These are phyloP conservation scores for Aureobasidium lini DNA, from an alignment of 2,329 filamentous ascomycete genomes.

Conservation along the genomic window DNA sequence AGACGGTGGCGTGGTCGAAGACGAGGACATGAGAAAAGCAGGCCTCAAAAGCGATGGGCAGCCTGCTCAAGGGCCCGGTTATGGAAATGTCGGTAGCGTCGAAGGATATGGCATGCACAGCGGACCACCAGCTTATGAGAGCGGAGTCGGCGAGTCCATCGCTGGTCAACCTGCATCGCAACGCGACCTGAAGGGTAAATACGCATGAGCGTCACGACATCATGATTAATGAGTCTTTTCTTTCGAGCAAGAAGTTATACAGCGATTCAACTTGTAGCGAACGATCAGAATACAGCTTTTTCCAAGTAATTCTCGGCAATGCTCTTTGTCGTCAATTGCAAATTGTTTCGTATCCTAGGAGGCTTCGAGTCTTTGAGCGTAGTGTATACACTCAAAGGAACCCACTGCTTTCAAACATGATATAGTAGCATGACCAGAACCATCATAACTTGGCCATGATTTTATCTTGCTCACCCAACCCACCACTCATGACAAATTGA, in stretches of 20 bases:
- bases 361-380: no score
- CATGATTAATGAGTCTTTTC: background rate
- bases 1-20: slow-evolving; percentile 42
- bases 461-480: slow-evolving; percentile 29
- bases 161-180: slow-evolving; percentile 14
- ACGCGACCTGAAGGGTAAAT: background rate
- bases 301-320: no score
- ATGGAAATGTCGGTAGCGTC: background rate
- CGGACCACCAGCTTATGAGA: slow-evolving; percentile 1
- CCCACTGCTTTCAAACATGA: no score
- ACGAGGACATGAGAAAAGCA: slow-evolving; percentile 29
- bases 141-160: slow-evolving; percentile 9
- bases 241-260: background rate
- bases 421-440: background rate
- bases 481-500: slow-evolving; percentile 47
- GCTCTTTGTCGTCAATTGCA: no score
- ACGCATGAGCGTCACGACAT: background rate
- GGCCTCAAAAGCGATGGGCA: slow-evolving; percentile 6
- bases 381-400: no score
- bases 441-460: slow-evolving; percentile 4
- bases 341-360: no score
- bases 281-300: no score
- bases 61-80: background rate
- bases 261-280: background rate
- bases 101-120: slow-evolving; percentile 10